Evolutionary conservation across 1,139 yeast species (phyloP), one percentile per base, ranked within the genome.

Genomic region (Suhomyces maxii): DNA sequence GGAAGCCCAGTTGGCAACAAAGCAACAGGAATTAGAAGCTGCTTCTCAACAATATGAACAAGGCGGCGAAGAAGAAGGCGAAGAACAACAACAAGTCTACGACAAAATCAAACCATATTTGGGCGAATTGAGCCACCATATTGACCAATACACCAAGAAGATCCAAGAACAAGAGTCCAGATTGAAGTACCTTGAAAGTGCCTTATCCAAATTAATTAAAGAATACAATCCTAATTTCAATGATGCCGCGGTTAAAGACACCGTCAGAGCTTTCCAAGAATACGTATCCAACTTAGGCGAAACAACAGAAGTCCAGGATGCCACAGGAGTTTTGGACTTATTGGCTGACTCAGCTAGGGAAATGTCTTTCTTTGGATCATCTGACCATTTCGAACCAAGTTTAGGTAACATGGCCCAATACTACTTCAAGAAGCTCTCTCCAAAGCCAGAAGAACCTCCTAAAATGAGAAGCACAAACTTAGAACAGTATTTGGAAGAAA

Each of bases 161-260:
- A 50, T 54, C 8, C 55, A 55, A n/a, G 55, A 52, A 13, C 53
- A 42, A 40, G 52, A 41, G 47, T 44, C 53, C 14, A 63, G 56
- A 25, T 56, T 65, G 40, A 41, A 48, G 2, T 53, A 58, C 4
- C 60, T 84, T 44, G 84, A 82, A 53, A 44, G 49, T 1, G 67
- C 82, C 23, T 63, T 87, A 40, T 61, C 63, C 6, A 63, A 66
- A 7, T 67, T 87, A 67, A 68, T 78, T 26, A 61, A 70, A 3
- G 80, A 83, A 45, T 89, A 89, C 61, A 89, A 91, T 60, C 97
- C 95, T 34, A 90, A 90, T 62, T 89, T 88, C 69, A 91, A 90
- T 61, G 97, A 91, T 64, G 81, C 83, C 6, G 95, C 91, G 0
- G 97, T 91, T 14, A 89, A 89, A 60, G 77, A 72, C 9, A 84